phyloP scores from a whole-genome alignment of 1,284 basidiomycete genomes.

The Farysia itapuensis region DNA sequence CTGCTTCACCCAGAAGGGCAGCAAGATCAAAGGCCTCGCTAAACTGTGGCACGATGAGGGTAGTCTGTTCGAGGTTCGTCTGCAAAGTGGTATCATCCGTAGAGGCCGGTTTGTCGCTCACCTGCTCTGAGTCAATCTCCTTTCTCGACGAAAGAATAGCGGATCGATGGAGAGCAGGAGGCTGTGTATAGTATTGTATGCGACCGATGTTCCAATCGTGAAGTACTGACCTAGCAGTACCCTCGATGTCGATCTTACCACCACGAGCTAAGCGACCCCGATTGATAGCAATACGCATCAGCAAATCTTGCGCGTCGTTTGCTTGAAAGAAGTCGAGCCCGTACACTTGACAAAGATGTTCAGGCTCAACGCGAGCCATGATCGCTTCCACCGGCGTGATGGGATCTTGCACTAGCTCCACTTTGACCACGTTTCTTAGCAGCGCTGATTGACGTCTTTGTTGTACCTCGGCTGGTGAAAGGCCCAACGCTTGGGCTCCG shows the following conservation, averaged over 20 bases:
- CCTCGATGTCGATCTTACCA: conserved; percentile 83
- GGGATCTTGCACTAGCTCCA: conserved; percentile 88
- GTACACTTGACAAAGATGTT: conserved; percentile 46
- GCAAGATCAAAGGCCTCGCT: conserved; percentile 56
- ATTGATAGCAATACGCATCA: conserved; percentile 84
- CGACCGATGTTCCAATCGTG: conserved; percentile 96
- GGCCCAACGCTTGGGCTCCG: conserved; percentile 64
- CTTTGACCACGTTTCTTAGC: conserved; percentile 86
- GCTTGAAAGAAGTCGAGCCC: conserved; percentile 49
- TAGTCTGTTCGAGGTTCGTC: conserved; percentile 13
- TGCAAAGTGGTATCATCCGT: not conserved
- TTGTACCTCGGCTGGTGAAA: conserved; percentile 61
- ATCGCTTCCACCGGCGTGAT: conserved; percentile 66
- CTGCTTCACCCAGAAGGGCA: conserved; percentile 54
- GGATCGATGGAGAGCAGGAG: conserved; percentile 64
- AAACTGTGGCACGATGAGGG: conserved; percentile 38
- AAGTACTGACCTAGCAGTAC: conserved; percentile 80
- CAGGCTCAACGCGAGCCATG: conserved; percentile 43
- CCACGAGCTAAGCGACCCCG: conserved; percentile 69
- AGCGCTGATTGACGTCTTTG: conserved; percentile 38
- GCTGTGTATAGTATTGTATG: conserved; percentile 82
- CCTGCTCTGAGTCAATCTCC: not conserved
- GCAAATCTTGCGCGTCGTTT: conserved; percentile 74
- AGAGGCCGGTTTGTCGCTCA: not conserved
- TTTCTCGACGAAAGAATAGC: conserved; percentile 11